Conservation (phyloP, 768 basidiomycete species). For the Strobilomyces confusus region DNA sequence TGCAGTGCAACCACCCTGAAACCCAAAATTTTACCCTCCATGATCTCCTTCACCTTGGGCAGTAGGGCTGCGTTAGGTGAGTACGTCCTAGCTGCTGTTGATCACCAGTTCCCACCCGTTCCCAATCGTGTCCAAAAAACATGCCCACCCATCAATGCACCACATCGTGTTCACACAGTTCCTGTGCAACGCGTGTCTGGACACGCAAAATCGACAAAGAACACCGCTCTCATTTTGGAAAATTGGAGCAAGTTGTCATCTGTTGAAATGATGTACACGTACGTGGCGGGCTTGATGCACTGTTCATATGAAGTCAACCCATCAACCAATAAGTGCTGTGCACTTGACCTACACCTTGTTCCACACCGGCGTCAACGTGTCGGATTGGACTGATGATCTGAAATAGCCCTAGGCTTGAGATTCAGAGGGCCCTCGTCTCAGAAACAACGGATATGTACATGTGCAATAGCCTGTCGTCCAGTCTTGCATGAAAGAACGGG, state of each 20-base stretch:
- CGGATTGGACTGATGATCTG: slow-evolving; percentile 62
- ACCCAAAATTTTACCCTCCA: slow-evolving; percentile 74
- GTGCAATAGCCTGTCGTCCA: slow-evolving; percentile 61
- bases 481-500: slow-evolving; percentile 67
- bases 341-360: slow-evolving; percentile 74
- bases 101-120: slow-evolving; percentile 82
- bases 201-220: slow-evolving; percentile 84
- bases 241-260: slow-evolving; percentile 77
- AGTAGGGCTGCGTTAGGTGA: slow-evolving; percentile 64
- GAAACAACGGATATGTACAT: slow-evolving; percentile 42
- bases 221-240: slow-evolving; percentile 82
- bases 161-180: slow-evolving; percentile 65
- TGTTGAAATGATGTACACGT: slow-evolving; percentile 78
- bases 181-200: slow-evolving; percentile 81
- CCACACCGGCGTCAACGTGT: slow-evolving; percentile 65
- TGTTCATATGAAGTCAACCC: slow-evolving; percentile 24
- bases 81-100: slow-evolving; percentile 85
- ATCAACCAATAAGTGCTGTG: slow-evolving; percentile 8
- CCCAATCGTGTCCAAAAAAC: slow-evolving; percentile 49
- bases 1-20: slow-evolving; percentile 53
- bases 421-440: not conserved
- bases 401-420: not conserved
- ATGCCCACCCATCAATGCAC: slow-evolving; percentile 66
- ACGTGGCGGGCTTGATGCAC: slow-evolving; percentile 76
- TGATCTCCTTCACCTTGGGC: slow-evolving; percentile 52